phyloP scores from a whole-genome alignment of 2,329 filamentous ascomycete genomes.

The Canariomyces notabilis region DNA sequence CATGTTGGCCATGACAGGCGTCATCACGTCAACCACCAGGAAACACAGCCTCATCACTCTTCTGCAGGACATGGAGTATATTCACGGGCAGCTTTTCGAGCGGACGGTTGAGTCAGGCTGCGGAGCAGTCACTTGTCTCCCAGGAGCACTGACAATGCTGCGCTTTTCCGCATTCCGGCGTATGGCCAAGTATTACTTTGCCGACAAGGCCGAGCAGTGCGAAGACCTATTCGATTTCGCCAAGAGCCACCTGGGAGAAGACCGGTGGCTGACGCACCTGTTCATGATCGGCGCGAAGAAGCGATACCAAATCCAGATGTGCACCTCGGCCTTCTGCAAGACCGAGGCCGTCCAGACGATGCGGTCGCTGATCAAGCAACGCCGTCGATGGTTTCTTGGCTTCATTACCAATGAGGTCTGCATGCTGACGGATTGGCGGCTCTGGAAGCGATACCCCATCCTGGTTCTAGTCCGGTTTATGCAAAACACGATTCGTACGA shows the following conservation, averaged over 20 bases:
- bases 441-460: constrained; percentile 88
- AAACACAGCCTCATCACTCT: constrained; percentile 87
- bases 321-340: constrained; percentile 96
- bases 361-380: constrained; percentile 81
- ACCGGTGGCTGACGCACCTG: constrained; percentile 93
- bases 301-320: constrained; percentile 95
- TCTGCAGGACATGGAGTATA: constrained; percentile 96
- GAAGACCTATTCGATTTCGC: constrained; percentile 95
- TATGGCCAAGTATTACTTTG: constrained; percentile 98
- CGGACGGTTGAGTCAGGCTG: constrained; percentile 92
- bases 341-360: constrained; percentile 94
- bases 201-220: constrained; percentile 91
- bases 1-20: constrained; percentile 96
- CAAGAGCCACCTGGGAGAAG: constrained; percentile 91
- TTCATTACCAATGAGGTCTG: constrained; percentile 98
- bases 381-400: constrained; percentile 91
- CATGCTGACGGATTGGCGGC: constrained; percentile 90
- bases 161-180: constrained; percentile 93
- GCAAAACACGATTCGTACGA: constrained; percentile 95
- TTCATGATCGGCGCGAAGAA: constrained; percentile 98
- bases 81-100: constrained; percentile 94
- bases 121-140: constrained; percentile 89
- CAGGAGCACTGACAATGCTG: constrained; percentile 90
- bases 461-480: constrained; percentile 83
- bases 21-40: constrained; percentile 89